A percentile compares a stretch with the other conserved stretches of the same genome.
Evolutionary conservation across 805 yeast genomes (phyloP).

Genomic region (Myxozyma sirexii): DNA sequence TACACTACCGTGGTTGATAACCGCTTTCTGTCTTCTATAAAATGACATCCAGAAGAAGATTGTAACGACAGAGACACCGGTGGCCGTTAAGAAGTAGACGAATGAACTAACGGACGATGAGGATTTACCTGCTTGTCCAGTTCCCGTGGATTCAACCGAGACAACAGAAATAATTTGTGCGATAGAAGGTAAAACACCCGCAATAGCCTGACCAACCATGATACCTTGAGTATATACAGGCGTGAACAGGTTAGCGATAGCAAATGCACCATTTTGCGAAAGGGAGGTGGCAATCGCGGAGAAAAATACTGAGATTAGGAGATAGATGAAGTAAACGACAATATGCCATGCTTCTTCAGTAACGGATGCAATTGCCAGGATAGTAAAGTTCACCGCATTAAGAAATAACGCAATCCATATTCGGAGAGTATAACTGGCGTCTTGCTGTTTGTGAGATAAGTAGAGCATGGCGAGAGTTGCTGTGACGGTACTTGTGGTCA

Average conservation of each 20-base stretch:
- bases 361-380: constrained; percentile 32
- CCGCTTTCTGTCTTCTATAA: constrained; percentile 38
- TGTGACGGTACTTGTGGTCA: constrained; percentile 42
- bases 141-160: constrained; percentile 34
- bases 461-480: constrained; percentile 38
- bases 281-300: constrained; percentile 65
- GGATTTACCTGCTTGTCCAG: constrained; percentile 1
- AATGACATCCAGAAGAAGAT: constrained; percentile 47
- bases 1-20: constrained; percentile 26
- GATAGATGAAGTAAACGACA: constrained; percentile 47
- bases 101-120: constrained; percentile 28
- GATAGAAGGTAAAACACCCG: constrained; percentile 88
- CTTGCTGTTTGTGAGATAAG: constrained; percentile 20
- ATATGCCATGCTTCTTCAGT: constrained; percentile 25
- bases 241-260: constrained; percentile 77
- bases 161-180: constrained; percentile 62
- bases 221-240: constrained; percentile 81
- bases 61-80: constrained; percentile 50
- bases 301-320: constrained; percentile 64
- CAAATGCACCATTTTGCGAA: constrained; percentile 89
- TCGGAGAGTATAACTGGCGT: constrained; percentile 31
- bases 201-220: constrained; percentile 92
- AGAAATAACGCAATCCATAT: constrained; percentile 30
- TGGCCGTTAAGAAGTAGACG: constrained; percentile 55
- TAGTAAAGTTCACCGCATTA: constrained; percentile 23